Percentiles rank a stretch among this genome's conserved stretches.
phyloP scores from a whole-genome alignment of 2,329 filamentous ascomycete species.

The Hypomyces perniciosus region DNA sequence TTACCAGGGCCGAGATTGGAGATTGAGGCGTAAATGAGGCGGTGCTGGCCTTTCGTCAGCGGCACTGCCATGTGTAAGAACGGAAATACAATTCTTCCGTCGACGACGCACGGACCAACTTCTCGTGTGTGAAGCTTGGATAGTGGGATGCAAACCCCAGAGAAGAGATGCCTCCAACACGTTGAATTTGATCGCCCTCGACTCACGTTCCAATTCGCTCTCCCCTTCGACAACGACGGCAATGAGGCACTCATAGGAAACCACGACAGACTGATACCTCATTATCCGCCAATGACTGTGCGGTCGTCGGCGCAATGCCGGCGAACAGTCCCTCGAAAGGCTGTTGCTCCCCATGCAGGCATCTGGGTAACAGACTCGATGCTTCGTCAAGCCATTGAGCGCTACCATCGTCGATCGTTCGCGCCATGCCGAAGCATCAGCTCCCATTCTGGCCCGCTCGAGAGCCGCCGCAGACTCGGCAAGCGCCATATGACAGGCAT shows the following conservation, averaged over 20 bases:
- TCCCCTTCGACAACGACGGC: neutral
- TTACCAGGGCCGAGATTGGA: conserved; percentile 9
- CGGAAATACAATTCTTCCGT: neutral
- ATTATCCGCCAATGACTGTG: conserved; percentile 23
- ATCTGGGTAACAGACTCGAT: conserved; percentile 29
- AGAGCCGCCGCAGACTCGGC: conserved; percentile 47
- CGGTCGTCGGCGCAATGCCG: conserved; percentile 23
- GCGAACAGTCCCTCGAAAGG: conserved; percentile 17
- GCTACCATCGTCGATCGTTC: conserved; percentile 20
- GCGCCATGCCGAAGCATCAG: conserved; percentile 26
- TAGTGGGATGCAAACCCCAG: neutral
- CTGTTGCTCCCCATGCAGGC: conserved; percentile 17
- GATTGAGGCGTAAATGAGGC: conserved; percentile 4
- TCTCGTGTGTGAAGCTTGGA: neutral
- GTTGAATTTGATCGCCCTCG: neutral
- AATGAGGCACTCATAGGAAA: neutral
- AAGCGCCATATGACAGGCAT: conserved; percentile 50
- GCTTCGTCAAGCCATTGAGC: conserved; percentile 28
- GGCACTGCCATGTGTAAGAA: neutral
- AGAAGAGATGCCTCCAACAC: neutral
- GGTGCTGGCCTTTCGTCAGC: neutral
- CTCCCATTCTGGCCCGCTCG: conserved; percentile 48
- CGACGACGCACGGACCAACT: neutral
- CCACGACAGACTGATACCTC: too few relatives aligned
- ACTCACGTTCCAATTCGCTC: neutral